Evolutionary conservation across 106 monocot species (phyloP), one percentile per base, ranked within the genome.

Genomic region (Posidonia australis): DNA sequence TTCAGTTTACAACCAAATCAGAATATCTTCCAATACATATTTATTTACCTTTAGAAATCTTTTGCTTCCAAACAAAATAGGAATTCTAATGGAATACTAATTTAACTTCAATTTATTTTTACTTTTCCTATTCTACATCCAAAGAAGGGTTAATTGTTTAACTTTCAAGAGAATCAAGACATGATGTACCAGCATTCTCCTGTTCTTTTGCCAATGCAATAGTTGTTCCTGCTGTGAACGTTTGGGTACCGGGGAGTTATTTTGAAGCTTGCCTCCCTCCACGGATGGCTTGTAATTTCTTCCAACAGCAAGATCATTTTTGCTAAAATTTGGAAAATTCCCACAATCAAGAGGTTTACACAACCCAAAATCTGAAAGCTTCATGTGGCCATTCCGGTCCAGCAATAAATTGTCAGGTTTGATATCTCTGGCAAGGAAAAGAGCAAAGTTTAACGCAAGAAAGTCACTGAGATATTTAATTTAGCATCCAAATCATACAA

Each of bases 361-460:
- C 49, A 87, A 67, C 42, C 87, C 87, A 71, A 87, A 87, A 87
- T 87, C 87, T 52, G 87, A 87, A 11, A 87, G 87, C 65, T 87
- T 87, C 87, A 87, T 87, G 57, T 87, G 87, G 29, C 87, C 87
- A 76, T 78, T 67, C 46, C 78, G 62, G 51, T 87, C 87, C 54
- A 87, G 69, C 54, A 87, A 76, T 55, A 87, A 81, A 53, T 87
- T 87, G 52, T 87, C 87, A 10, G 87, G 87, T 59, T 87, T 87
- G 65, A 87, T 87, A 54, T 87, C 87, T 70, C 87, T 87, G 70
- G 44, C 67, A 51, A 72, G 16, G 43, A 51, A 49, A 13, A 66
- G 21, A 36, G 19, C 32, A 61, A 13, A 4, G 13, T 58, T 58
- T 13, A 58, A 1, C 27, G 25, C 26, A 30, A 29, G 9, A 49